Evolutionary conservation across 129 eudicot species (phyloP).

Genomic region (Chrysanthemum makinoi): DNA sequence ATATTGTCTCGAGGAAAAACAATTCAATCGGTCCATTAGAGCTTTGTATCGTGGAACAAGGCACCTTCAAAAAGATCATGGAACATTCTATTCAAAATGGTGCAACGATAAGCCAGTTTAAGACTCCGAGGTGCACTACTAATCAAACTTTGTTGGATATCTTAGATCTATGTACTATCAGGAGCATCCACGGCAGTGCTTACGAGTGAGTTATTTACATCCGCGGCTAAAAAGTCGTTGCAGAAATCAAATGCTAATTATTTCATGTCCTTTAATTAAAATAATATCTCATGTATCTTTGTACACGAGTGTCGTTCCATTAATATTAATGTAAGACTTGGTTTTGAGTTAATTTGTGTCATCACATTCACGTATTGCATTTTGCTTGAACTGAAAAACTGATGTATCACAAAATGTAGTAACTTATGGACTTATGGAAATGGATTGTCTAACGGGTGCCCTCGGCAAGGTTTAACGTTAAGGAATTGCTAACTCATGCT

Average conservation of each 20-base stretch:
- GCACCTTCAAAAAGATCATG: conserved; percentile 75
- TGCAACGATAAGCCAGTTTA: conserved; percentile 88
- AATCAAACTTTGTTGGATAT: conserved; percentile 51
- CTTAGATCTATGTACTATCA: conserved; percentile 46
- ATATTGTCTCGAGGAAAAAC: conserved; percentile 67
- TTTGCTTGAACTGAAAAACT: no score
- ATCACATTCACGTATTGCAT: no score
- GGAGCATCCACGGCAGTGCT: conserved; percentile 58
- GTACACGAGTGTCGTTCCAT: neutral
- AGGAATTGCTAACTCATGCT: no score
- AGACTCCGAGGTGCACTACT: conserved; percentile 86
- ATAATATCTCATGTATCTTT: neutral
- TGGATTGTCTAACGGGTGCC: no score
- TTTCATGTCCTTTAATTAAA: conserved; percentile 7
- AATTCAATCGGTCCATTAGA: conserved; percentile 73
- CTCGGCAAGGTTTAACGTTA: no score
- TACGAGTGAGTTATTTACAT: conserved; percentile 33
- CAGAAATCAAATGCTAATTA: neutral
- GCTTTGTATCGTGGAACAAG: conserved; percentile 70
- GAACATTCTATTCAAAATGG: conserved; percentile 70
- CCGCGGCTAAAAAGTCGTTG: neutral
- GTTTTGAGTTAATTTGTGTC: no score
- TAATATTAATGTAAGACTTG: no score
- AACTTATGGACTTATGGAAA: no score
- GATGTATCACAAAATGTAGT: no score